These are phyloP conservation scores for Trichophyton mentagrophytes DNA, from an alignment of 2,329 filamentous ascomycete genomes.

Conservation along the genomic window DNA sequence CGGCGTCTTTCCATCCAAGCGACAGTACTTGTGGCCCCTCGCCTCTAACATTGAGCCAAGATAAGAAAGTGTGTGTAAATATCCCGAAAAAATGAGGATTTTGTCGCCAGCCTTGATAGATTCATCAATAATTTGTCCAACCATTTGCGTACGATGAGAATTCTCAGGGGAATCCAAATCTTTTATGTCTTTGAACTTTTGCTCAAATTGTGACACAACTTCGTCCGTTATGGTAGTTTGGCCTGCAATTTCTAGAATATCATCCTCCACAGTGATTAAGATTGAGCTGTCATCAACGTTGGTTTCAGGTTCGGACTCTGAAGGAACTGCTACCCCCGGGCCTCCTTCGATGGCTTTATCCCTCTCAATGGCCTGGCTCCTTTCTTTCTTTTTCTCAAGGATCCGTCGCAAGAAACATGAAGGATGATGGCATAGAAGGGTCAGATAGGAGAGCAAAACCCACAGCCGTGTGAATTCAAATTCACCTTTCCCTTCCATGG, in stretches of 20 bases:
- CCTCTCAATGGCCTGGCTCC: neutral
- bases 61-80: conserved; percentile 55
- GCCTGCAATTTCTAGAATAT: neutral
- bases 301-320: conserved; percentile 8
- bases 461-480: conserved; percentile 37
- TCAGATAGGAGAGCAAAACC: conserved; percentile 42
- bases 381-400: conserved; percentile 19
- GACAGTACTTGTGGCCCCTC: conserved; percentile 37
- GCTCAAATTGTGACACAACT: conserved; percentile 13
- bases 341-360: neutral
- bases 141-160: conserved; percentile 56
- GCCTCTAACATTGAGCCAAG: conserved; percentile 45
- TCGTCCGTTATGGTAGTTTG: neutral
- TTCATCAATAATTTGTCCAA: conserved; percentile 57
- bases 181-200: conserved; percentile 20
- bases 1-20: conserved; percentile 55
- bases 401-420: conserved; percentile 40
- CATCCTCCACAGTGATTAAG: neutral
- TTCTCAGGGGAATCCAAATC: conserved; percentile 33
- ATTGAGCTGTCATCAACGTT: conserved; percentile 7
- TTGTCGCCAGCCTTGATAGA: conserved; percentile 54
- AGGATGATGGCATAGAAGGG: conserved; percentile 48
- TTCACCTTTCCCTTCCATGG: conserved; percentile 20
- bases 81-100: conserved; percentile 68
- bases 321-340: conserved; percentile 1